Base-by-base conservation (phyloP, 345 rosid species). In the Eucalyptus regnans region DNA sequence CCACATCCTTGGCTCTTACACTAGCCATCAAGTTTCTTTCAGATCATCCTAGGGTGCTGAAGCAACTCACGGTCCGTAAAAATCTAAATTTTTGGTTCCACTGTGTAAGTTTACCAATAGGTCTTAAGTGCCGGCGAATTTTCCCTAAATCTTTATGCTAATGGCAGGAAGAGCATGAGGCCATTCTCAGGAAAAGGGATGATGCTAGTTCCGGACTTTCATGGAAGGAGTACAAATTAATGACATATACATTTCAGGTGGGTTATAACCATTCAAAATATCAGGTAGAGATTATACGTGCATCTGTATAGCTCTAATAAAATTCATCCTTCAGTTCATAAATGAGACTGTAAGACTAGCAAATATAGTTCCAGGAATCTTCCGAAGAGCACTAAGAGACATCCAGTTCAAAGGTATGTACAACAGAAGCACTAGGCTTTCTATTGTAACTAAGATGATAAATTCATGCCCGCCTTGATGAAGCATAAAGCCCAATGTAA, bases 161-260 rank as follows among this genome's bases (percentile, higher is more conserved):
- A 86, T 90, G 43, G 81, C 95, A 97, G 99, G 99, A 96, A 89
- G 99, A 98, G 93, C 99, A 98, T 41, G 95, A 96, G 83, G 91
- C 89, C 52, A 96, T 96, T 91, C 90, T 98, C 56, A 89, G 91
- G 89, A 94, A 93, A 58, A 90, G 99, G 88, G 94, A 85, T 91
- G 89, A 93, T 88, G 81, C 89, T 46, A 91, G 89, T 88, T 86
- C 97, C 13, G 94, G 95, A 89, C 96, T 98, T 90, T 94, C 98
- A 88, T 98, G 99, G 99, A 92, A 92, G 88, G 99, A 98, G 90
- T 98, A 98, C 91, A 98, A 95, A 94, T 96, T 98, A 92, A 96
- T 98, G 99, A 94, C 94, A 89, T 98, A 93, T 90, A 98, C 99
- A 80, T 98, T 96, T 92, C 98, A 96, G 97, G 99, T 97, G 64